Percentiles rank a stretch among this genome's conserved stretches.
Conservation (phyloP, 164 flowering plant genomes). For the Stephania yunnanensis region DNA sequence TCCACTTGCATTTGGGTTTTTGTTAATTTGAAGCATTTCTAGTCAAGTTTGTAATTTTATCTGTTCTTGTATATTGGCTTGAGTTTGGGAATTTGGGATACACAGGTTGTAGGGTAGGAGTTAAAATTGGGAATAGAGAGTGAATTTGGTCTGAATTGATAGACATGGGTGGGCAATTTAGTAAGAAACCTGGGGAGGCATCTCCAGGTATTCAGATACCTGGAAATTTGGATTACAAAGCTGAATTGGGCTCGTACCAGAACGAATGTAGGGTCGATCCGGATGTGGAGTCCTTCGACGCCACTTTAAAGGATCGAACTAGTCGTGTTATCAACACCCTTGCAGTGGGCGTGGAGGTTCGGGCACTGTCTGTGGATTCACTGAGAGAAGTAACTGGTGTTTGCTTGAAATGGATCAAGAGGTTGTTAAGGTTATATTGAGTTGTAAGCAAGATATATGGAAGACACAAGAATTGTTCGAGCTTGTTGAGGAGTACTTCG, state of each 20-base stretch:
- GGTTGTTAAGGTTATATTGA: slow-evolving; percentile 55
- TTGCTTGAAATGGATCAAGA: slow-evolving; percentile 76
- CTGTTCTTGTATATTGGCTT: not conserved
- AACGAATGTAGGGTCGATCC: slow-evolving; percentile 61
- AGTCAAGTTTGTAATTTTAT: not conserved
- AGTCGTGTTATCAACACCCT: slow-evolving; percentile 48
- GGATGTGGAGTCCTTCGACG: slow-evolving; percentile 50
- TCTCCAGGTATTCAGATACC: slow-evolving; percentile 13
- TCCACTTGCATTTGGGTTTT: not conserved
- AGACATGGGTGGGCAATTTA: slow-evolving; percentile 24
- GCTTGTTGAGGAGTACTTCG: slow-evolving; percentile 72
- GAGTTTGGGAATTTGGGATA: no score
- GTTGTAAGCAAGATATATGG: slow-evolving; percentile 66
- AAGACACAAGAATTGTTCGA: slow-evolving; percentile 46
- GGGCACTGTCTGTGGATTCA: slow-evolving; percentile 58
- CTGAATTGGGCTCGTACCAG: slow-evolving; percentile 57
- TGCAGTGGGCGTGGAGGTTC: slow-evolving; percentile 45
- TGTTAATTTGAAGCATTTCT: not conserved
- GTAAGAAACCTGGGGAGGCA: slow-evolving; percentile 25
- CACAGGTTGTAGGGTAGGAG: no score
- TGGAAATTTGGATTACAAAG: slow-evolving; percentile 17
- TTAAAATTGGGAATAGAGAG: not conserved
- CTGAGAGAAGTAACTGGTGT: slow-evolving; percentile 53
- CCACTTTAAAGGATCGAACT: slow-evolving; percentile 44
- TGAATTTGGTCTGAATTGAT: not conserved